These are phyloP conservation scores for Schwanniomyces occidentalis DNA, from an alignment of 805 yeast species.

Conservation along the genomic window DNA sequence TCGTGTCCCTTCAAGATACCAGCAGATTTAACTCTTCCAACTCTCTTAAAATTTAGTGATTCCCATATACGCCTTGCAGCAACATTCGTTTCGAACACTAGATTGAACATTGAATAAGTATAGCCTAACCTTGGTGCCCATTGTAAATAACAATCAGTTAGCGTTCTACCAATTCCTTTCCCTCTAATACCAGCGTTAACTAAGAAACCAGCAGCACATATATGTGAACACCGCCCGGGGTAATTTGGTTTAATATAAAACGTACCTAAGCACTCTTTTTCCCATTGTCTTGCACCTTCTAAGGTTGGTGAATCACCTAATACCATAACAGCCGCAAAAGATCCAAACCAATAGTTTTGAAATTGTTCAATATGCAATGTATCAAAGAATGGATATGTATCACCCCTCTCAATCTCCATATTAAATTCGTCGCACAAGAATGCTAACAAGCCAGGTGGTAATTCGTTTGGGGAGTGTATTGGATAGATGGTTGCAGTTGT, in stretches of 20 bases:
- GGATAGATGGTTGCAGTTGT: slow-evolving; percentile 95
- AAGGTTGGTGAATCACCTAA: slow-evolving; percentile 66
- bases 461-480: slow-evolving; percentile 58
- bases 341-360: slow-evolving; percentile 83
- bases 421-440: slow-evolving; percentile 91
- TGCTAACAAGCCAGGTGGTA: slow-evolving; percentile 77
- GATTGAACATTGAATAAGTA: slow-evolving; percentile 77
- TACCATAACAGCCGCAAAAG: slow-evolving; percentile 74
- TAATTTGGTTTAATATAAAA: slow-evolving; percentile 84
- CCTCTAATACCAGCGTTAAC: slow-evolving; percentile 93
- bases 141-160: slow-evolving; percentile 79
- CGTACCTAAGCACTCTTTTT: slow-evolving; percentile 86
- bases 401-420: slow-evolving; percentile 88
- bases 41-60: slow-evolving; percentile 67
- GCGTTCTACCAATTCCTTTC: slow-evolving; percentile 84
- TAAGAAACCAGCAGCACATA: slow-evolving; percentile 85
- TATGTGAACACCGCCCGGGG: slow-evolving; percentile 90
- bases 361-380: slow-evolving; percentile 75
- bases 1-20: slow-evolving; percentile 85
- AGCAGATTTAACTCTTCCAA: slow-evolving; percentile 84
- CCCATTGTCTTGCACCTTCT: slow-evolving; percentile 72
- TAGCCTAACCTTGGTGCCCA: slow-evolving; percentile 94
- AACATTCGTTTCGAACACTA: slow-evolving; percentile 85
- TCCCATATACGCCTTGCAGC: slow-evolving; percentile 82
- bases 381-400: slow-evolving; percentile 83